A percentile compares a stretch with the other conserved stretches of the same genome.
Conservation (phyloP, 192 early-diverging fungal genomes). For the Entophlyctis helioformis region DNA sequence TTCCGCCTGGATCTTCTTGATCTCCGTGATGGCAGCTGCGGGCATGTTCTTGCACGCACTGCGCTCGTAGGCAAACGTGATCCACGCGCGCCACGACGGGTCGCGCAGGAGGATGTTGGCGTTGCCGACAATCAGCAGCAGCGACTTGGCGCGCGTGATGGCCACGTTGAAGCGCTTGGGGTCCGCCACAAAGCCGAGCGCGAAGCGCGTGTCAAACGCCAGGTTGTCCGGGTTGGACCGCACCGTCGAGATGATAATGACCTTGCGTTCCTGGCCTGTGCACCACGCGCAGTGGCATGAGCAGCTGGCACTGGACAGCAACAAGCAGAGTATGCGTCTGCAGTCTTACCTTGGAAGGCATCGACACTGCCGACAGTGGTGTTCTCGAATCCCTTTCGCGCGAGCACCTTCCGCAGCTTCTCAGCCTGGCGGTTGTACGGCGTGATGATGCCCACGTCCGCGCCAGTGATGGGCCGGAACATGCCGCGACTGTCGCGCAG, state of each 20-base stretch:
- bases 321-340: too few relatives aligned
- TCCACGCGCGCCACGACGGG: slow-evolving; percentile 5
- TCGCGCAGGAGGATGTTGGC: slow-evolving; percentile 10
- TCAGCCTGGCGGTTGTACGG: too few relatives aligned
- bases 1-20: too few relatives aligned
- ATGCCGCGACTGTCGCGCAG: too few relatives aligned
- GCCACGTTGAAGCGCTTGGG: slow-evolving; percentile 36
- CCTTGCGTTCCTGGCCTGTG: slow-evolving; percentile 16
- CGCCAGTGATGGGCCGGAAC: too few relatives aligned
- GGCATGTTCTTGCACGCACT: too few relatives aligned
- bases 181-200: slow-evolving; percentile 21
- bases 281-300: slow-evolving; percentile 2
- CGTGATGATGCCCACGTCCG: too few relatives aligned
- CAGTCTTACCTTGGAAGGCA: too few relatives aligned
- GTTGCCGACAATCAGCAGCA: slow-evolving; percentile 24
- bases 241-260: slow-evolving; percentile 19
- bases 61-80: too few relatives aligned
- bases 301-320: neutral
- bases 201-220: slow-evolving; percentile 8
- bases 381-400: slow-evolving; percentile 6
- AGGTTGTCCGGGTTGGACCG: slow-evolving; percentile 9
- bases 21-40: too few relatives aligned
- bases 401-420: neutral
- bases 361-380: slow-evolving; percentile 28
- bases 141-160: slow-evolving; percentile 25